Evolutionary conservation across 768 basidiomycete genomes (phyloP), one percentile per base, ranked within the genome.

Genomic region (Auriscalpium orientale): DNA sequence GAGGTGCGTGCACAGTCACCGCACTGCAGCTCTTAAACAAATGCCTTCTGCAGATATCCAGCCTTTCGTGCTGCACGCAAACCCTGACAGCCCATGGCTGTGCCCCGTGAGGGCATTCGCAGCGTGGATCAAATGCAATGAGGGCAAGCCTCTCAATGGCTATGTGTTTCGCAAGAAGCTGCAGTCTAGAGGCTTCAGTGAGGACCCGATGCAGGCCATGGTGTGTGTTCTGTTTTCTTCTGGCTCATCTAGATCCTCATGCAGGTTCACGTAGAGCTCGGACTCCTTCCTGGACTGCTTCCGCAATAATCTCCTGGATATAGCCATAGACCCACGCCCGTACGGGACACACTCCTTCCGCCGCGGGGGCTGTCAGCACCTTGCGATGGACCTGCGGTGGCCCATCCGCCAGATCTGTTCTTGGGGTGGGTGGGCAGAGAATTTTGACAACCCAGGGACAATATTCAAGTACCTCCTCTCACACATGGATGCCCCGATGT

Each of bases 391-490:
- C n/a, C n/a, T n/a, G n/a, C n/a, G n/a, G n/a, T n/a, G n/a, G n/a
- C n/a, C n/a, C n/a, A n/a, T n/a, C n/a, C n/a, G n/a, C n/a, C n/a
- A n/a, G n/a, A n/a, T n/a, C n/a, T n/a, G n/a, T n/a, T n/a, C n/a
- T n/a, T n/a, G n/a, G n/a, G n/a, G n/a, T n/a, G n/a, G n/a, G n/a
- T n/a, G n/a, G n/a, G n/a, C n/a, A n/a, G n/a, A n/a, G n/a, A n/a
- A n/a, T n/a, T n/a, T n/a, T n/a, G n/a, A n/a, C n/a, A n/a, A n/a
- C n/a, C n/a, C n/a, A n/a, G n/a, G 71, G 55, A 76, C 72, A 0
- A 74, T 78, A 45, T 71, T 77, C 45, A 72, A 72, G 55, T 75
- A 77, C 56, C 60, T 76, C 9, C 70, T 75, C 18, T 73, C 72
- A 5, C 72, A 68, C 68, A 75, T 71, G 48, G 72, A 77, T 58